Conservation (phyloP, 805 yeast genomes). For the Candida insectorum region DNA sequence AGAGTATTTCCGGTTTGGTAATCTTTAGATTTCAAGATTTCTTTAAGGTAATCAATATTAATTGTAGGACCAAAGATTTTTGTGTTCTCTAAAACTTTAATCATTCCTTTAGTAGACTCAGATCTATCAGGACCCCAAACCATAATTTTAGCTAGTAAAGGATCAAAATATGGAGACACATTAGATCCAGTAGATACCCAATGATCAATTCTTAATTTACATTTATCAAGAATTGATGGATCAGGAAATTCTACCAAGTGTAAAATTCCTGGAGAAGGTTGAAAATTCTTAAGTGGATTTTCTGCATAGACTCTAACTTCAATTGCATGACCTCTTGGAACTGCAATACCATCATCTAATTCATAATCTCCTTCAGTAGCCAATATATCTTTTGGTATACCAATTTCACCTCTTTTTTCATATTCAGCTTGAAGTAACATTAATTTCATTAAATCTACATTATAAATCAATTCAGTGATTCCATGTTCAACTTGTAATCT, state of each 20-base stretch:
- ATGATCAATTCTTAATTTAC: slow-evolving; percentile 66
- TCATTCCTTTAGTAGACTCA: slow-evolving; percentile 75
- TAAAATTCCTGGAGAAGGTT: slow-evolving; percentile 96
- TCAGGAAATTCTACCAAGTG: slow-evolving; percentile 64
- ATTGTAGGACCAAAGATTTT: slow-evolving; percentile 83
- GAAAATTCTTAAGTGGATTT: slow-evolving; percentile 90
- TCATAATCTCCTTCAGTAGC: slow-evolving; percentile 8
- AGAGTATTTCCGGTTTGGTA: slow-evolving; percentile 72
- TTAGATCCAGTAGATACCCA: slow-evolving; percentile 90
- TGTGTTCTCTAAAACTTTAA: slow-evolving; percentile 79
- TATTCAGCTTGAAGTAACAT: slow-evolving; percentile 92
- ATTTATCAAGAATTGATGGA: slow-evolving; percentile 39
- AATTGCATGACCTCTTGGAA: slow-evolving; percentile 79
- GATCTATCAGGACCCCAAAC: slow-evolving; percentile 87
- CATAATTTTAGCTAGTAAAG: slow-evolving; percentile 92
- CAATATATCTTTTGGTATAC: slow-evolving; percentile 10
- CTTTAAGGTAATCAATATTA: slow-evolving; percentile 82
- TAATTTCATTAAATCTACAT: slow-evolving; percentile 93
- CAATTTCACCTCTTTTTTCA: slow-evolving; percentile 39
- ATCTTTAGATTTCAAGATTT: slow-evolving; percentile 77
- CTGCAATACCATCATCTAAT: slow-evolving; percentile 78
- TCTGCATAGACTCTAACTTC: slow-evolving; percentile 97
- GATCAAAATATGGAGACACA: slow-evolving; percentile 90
- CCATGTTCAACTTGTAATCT: slow-evolving; percentile 98
- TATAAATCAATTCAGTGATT: slow-evolving; percentile 93